These are phyloP conservation scores for Bullera alba DNA, from an alignment of 768 basidiomycete species.

Conservation along the genomic window DNA sequence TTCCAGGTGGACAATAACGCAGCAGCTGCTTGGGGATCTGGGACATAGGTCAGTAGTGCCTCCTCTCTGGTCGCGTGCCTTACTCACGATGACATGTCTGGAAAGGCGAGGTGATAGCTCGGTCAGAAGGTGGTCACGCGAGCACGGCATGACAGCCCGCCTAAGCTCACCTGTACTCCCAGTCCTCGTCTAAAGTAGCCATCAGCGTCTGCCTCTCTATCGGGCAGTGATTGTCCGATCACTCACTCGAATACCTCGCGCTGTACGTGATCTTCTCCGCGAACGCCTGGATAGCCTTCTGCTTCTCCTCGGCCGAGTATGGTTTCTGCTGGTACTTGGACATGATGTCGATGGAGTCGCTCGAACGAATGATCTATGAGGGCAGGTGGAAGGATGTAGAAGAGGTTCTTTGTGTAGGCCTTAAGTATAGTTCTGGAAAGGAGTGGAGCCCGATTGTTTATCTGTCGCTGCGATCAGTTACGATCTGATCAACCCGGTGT, in stretches of 20 bases:
- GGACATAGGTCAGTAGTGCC: not conserved
- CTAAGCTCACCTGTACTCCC: slow-evolving; percentile 32
- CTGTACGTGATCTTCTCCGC: slow-evolving; percentile 38
- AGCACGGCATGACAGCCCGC: too few relatives aligned
- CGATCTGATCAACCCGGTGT: too few relatives aligned
- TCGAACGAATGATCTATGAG: not conserved
- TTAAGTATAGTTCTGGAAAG: not conserved
- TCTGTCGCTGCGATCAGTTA: too few relatives aligned
- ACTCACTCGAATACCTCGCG: slow-evolving; percentile 36
- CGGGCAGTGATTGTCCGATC: not conserved
- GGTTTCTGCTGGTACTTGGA: slow-evolving; percentile 31
- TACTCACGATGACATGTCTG: slow-evolving; percentile 36
- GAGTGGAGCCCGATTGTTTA: too few relatives aligned
- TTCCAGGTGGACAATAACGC: slow-evolving; percentile 29
- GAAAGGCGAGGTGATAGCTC: not conserved
- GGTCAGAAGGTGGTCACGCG: not conserved
- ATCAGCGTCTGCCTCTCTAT: not conserved
- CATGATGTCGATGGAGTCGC: too few relatives aligned
- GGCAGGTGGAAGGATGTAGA: not conserved
- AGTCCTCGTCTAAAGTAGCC: slow-evolving; percentile 27
- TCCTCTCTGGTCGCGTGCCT: not conserved
- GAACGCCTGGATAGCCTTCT: slow-evolving; percentile 31
- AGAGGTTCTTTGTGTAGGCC: not conserved
- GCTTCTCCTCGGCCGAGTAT: slow-evolving; percentile 31
- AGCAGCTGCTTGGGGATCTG: slow-evolving; percentile 34